Evolutionary conservation across 352 stramenopile species (phyloP), one percentile per base, ranked within the genome.

Genomic region (Stephanocyclus meneghinianus): DNA sequence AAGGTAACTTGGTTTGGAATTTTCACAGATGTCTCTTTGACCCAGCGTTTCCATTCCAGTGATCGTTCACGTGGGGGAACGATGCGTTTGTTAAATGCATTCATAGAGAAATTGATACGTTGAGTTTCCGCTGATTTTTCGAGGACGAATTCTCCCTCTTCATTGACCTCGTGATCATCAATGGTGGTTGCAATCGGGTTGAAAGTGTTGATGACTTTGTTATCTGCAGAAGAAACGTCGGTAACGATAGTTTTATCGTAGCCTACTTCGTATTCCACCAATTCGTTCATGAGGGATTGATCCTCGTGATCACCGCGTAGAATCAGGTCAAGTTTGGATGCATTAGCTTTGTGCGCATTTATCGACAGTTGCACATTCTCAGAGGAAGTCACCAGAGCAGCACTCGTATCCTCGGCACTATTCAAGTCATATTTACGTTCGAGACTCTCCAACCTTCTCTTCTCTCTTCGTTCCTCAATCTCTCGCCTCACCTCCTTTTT

Each of bases 1-100:
- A 81, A 85, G 13, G 68, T 84, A 4, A 77, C 56, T 53, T 84
- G 80, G 48, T 84, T 64, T 16, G 60, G 69, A 69, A 78, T 84
- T 40, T 63, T 81, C 18, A 72, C 57, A 47, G 40, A 65, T 35
- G 80, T 78, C 47, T 77, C 71, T 29, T 68, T 83, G 13, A 21
- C 76, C 77, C 76, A 81, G 7, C 69, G 60, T 40, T 87, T 83
- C 71, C 69, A 79, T 16, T 82, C 73, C 15, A 30, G 30, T 11
- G 60, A 64, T 47, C 57, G 11, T 59, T 83, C 68, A 35, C 67
- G 47, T 8, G 75, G 63, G 0, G 68, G 35, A 2, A 73, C 48
- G 8, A 51, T 32, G 29, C 60, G 53, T 56, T 10, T 61, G 10
- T 35, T 16, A 16, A 55, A 15, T 0, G 44, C 59, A 55, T 56